These are phyloP conservation scores for Halophytophthora batemanensis DNA, from an alignment of 352 stramenopile species.

Conservation along the genomic window DNA sequence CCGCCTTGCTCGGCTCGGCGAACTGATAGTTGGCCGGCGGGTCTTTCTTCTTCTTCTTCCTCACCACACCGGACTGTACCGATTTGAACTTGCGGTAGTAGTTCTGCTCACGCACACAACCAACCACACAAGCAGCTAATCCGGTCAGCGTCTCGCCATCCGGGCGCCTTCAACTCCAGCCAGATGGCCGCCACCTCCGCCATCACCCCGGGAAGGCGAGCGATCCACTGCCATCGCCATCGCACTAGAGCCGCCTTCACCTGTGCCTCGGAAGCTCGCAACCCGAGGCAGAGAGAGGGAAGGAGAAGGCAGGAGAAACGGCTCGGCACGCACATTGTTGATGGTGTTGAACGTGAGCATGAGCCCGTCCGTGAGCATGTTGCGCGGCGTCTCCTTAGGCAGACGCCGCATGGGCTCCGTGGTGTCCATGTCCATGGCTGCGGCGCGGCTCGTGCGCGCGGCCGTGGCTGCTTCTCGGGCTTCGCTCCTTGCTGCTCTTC, in stretches of 20 bases:
- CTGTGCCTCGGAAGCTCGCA: too few relatives aligned
- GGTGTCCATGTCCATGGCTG: conserved; percentile 18
- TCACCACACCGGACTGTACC: conserved; percentile 34
- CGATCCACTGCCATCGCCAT: conserved; percentile 9
- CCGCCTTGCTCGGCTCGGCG: conserved; percentile 34
- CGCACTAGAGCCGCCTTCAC: too few relatives aligned
- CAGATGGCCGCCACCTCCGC: too few relatives aligned
- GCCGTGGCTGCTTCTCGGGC: background rate
- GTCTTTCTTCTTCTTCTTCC: conserved; percentile 60
- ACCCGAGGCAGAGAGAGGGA: too few relatives aligned
- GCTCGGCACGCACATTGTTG: conserved; percentile 71
- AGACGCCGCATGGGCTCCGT: conserved; percentile 23
- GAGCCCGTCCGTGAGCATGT: conserved; percentile 89
- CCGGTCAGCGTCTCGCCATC: too few relatives aligned
- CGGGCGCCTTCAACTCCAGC: too few relatives aligned
- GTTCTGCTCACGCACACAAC: conserved; percentile 42
- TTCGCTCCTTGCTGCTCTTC: conserved; percentile 1
- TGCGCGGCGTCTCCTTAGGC: conserved; percentile 36
- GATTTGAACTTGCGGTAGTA: conserved; percentile 81
- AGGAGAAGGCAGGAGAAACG: background rate
- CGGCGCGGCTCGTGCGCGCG: background rate
- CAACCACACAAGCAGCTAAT: conserved; percentile 2
- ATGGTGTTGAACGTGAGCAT: conserved; percentile 98
- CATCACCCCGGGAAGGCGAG: background rate
- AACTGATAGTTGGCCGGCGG: conserved; percentile 61